Conservation (phyloP, 305 asterid genomes). For the Salvia sclarea region DNA sequence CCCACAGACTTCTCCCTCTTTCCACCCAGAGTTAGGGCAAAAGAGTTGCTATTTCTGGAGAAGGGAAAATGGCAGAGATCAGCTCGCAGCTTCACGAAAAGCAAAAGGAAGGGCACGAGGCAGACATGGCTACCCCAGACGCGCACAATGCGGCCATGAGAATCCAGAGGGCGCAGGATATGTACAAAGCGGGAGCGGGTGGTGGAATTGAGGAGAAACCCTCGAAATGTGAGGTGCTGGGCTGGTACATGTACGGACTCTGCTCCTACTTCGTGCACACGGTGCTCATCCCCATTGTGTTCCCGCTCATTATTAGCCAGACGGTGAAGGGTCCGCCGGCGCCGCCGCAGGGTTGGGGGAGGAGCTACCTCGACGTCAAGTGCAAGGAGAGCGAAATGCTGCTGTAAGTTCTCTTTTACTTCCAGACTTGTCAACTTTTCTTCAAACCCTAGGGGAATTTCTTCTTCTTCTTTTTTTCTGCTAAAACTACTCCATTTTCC, state of each 20-base stretch:
- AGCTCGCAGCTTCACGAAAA: constrained; percentile 36
- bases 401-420: constrained; percentile 51
- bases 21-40: background rate
- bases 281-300: constrained; percentile 71
- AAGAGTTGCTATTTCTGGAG: background rate
- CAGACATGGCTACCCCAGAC: constrained; percentile 43
- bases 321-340: constrained; percentile 53
- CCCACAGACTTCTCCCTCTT: background rate
- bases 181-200: constrained; percentile 41
- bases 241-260: constrained; percentile 75
- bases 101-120: constrained; percentile 36
- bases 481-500: background rate
- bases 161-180: constrained; percentile 38
- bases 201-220: constrained; percentile 62
- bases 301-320: constrained; percentile 79
- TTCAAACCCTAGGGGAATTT: background rate
- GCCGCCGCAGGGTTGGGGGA: constrained; percentile 62
- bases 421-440: background rate
- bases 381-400: constrained; percentile 58
- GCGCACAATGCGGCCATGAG: constrained; percentile 37
- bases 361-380: constrained; percentile 45
- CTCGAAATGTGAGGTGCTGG: constrained; percentile 53
- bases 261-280: constrained; percentile 82
- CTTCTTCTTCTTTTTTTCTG: background rate
- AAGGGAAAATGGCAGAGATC: constrained; percentile 48